Evolutionary conservation across 2,329 filamentous ascomycete species (phyloP), one percentile per base, ranked within the genome.

Genomic region (Claviceps sp.): DNA sequence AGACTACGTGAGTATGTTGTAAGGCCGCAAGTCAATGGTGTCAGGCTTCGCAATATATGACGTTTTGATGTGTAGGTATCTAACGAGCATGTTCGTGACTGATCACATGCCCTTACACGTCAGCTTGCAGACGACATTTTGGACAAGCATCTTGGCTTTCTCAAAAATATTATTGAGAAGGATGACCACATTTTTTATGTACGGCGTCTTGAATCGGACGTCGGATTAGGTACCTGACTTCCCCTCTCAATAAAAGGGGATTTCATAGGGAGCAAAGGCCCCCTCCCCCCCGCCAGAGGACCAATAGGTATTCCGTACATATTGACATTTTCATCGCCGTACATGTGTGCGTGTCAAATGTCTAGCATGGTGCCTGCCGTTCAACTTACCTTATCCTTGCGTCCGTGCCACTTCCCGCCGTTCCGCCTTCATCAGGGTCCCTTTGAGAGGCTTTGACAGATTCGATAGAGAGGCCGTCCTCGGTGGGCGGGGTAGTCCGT

Each of bases 351-450:
- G 22, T 53, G 51, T 37, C 47, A 52, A 45, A 22, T 34, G 29
- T 22, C 37, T 26, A 43, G 29, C 22, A 44, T 26, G 42, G 20
- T 37, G 9, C 43, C 16, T 11, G 20, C 20, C 20, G 20, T 20
- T 16, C 16, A 46, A 52, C 42, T 52, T 49, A 52, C 51, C 51
- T 52, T 49, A 49, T 49, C 51, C 51, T 49, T 39, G 9, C 9
- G 29, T 11, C 29, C 29, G 29, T 34, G 29, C 9, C 29, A 9
- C 9, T 4, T 11, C 29, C 29, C 29, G 26, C 26, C 29, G 11
- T 11, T 34, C 29, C 9, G 29, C 29, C 29, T 34, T 34, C 29
- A 34, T 34, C 29, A 34, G 29, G 29, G 29, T 11, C 9, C 9
- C 9, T 34, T 34, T 34, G 4, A 11, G 9, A 34, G 29, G 11